Base-by-base conservation (phyloP, 140 eudicot genomes). In the Bidens hawaiensis region DNA sequence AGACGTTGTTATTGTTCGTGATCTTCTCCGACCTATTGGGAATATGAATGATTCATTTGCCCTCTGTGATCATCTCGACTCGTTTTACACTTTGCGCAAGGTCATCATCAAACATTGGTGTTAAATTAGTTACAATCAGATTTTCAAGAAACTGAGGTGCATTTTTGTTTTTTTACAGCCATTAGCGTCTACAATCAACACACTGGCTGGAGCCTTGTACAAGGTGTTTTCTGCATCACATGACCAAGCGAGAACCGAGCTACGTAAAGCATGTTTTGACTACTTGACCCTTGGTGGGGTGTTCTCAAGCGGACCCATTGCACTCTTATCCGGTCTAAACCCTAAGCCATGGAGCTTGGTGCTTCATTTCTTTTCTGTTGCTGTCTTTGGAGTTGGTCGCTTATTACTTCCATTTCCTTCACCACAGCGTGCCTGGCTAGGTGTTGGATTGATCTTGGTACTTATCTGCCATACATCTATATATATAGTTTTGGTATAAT, bases 281-380 rank as follows among this genome's bases (percentile, higher is more conserved):
- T 78, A 82, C 66, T 74, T 82, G 68, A 70, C 84, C 56, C 88
- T 82, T 26, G 88, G 84, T 47, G 82, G 82, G 15, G 65, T 75
- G 67, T 78, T 76, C 56, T 78, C 88, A 57, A 67, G 47, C n/a
- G 88, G 88, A 45, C 84, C 84, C 1, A 69, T 82, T 48, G 81
- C 77, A 1, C 73, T 82, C 54, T 63, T 78, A 42, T 82, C 84
- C 0, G 88, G 88, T 61, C 76, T 82, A 8, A 82, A 82, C 55
- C 82, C 84, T 14, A 66, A 65, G 51, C 88, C 88, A 23, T 68
- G 75, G 6, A 78, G 76, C 60, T 75, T 82, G 75, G 84, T 82
- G 28, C 82, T 82, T 75, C 88, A 82, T 71, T 82, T 82, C 79
- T 78, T 82, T 75, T 72, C 84, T 0, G 84, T 82, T 25, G 88